A percentile compares a stretch with the other conserved stretches of the same genome.
phyloP scores from a whole-genome alignment of 345 rosid genomes.

The Ailanthus altissimus region DNA sequence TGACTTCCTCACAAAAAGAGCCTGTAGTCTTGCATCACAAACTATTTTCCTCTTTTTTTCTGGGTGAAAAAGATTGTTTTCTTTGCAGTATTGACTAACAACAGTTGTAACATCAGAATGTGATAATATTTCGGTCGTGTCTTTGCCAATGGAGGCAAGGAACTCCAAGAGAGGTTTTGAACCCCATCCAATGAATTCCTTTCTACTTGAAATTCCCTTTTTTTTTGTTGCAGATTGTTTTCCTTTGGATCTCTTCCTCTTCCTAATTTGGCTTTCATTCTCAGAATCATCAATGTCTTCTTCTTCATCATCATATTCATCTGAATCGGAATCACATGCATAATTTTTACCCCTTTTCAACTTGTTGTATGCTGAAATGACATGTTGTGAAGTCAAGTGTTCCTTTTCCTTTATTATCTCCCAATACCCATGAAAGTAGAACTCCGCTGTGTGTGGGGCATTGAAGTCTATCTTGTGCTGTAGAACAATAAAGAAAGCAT shows the following conservation, averaged over 20 bases:
- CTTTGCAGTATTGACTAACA: conserved; percentile 36
- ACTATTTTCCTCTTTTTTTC: conserved; percentile 39
- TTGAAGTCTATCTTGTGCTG: conserved; percentile 45
- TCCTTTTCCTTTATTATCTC: conserved; percentile 40
- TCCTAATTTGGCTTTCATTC: conserved; percentile 1
- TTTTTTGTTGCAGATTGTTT: background rate
- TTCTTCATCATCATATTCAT: conserved; percentile 18
- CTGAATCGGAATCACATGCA: conserved; percentile 7
- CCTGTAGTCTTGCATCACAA: conserved; percentile 46
- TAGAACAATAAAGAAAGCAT: background rate
- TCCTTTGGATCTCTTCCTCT: conserved; percentile 21
- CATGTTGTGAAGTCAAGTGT: conserved; percentile 31
- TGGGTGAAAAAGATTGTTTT: conserved; percentile 41
- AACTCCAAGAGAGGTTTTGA: conserved; percentile 45
- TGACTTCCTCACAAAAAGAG: conserved; percentile 46
- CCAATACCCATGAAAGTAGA: conserved; percentile 51
- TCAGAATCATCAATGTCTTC: conserved; percentile 23
- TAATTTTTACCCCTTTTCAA: conserved; percentile 28
- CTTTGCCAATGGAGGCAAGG: conserved; percentile 44
- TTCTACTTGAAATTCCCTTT: conserved; percentile 23
- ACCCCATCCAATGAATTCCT: conserved; percentile 54
- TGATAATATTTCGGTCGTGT: conserved; percentile 35
- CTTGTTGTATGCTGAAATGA: conserved; percentile 30
- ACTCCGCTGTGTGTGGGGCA: conserved; percentile 41
- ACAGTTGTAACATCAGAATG: conserved; percentile 36